Conservation (phyloP, 805 yeast genomes). For the Saccharomycopsis selenospora region DNA sequence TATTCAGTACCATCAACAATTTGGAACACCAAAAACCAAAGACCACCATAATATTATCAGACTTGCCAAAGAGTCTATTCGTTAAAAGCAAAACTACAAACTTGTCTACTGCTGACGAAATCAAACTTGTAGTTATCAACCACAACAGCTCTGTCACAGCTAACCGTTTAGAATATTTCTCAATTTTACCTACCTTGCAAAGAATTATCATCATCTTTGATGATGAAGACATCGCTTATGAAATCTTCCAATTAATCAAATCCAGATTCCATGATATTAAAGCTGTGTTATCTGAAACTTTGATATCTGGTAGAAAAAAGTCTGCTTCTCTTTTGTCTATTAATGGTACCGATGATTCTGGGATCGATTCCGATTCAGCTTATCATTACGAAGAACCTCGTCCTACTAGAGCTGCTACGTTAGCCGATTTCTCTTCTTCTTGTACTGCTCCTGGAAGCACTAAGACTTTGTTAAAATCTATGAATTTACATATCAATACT, state of each 20-base stretch:
- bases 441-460: neutral
- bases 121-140: slow-evolving; percentile 15
- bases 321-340: neutral
- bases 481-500: slow-evolving; percentile 12
- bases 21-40: slow-evolving; percentile 8
- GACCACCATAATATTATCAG: slow-evolving; percentile 15
- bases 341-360: neutral
- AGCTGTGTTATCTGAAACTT: slow-evolving; percentile 6
- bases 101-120: slow-evolving; percentile 14
- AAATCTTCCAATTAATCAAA: slow-evolving; percentile 2
- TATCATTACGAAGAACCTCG: slow-evolving; percentile 1
- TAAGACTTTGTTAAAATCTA: slow-evolving; percentile 8
- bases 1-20: neutral
- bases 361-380: neutral
- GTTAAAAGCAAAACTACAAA: slow-evolving; percentile 4
- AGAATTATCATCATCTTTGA: slow-evolving; percentile 13
- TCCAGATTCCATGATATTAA: slow-evolving; percentile 2
- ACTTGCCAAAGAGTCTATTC: slow-evolving; percentile 9
- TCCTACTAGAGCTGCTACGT: neutral
- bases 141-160: neutral
- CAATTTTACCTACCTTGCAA: slow-evolving; percentile 8
- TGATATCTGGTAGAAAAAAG: neutral
- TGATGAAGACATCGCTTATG: slow-evolving; percentile 6
- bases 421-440: neutral
- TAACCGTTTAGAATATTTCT: slow-evolving; percentile 7